These are phyloP conservation scores for Pistacia vera DNA, from an alignment of 345 rosid genomes.

Conservation along the genomic window DNA sequence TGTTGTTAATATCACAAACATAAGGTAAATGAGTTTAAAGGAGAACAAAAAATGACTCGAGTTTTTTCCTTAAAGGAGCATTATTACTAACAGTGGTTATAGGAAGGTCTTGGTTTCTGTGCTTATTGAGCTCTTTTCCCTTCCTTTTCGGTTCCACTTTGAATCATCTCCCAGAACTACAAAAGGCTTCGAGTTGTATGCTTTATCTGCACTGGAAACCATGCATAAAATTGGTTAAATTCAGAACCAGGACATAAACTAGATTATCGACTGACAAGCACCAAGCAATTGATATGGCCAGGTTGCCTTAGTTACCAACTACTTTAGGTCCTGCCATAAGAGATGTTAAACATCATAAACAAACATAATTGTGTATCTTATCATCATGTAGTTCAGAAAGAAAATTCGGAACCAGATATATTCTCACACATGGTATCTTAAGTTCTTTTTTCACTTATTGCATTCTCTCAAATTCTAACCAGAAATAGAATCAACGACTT, in stretches of 20 bases:
- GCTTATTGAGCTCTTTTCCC: conserved; percentile 17
- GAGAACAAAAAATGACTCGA: not conserved
- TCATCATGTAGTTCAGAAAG: not conserved
- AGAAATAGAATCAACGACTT: not conserved
- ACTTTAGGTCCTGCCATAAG: not conserved
- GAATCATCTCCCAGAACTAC: conserved; percentile 63
- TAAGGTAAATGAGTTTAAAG: not conserved
- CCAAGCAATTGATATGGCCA: not conserved
- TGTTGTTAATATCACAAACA: not conserved
- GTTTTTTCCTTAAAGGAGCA: not conserved
- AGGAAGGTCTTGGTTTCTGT: conserved; percentile 44
- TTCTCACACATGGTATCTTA: conserved; percentile 1
- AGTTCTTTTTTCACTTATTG: not conserved
- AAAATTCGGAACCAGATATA: not conserved
- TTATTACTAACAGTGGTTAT: conserved; percentile 75
- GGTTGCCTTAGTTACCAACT: conserved; percentile 3
- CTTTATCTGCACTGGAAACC: conserved; percentile 31
- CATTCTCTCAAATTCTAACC: not conserved
- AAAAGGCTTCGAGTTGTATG: conserved; percentile 38
- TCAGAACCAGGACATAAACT: not conserved
- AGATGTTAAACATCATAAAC: not conserved
- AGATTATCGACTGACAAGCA: not conserved
- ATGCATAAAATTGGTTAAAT: not conserved
- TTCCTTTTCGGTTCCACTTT: conserved; percentile 27
- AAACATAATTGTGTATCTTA: not conserved